Base-by-base conservation (phyloP, 1,284 basidiomycete genomes). In the Tilletia setariae region DNA sequence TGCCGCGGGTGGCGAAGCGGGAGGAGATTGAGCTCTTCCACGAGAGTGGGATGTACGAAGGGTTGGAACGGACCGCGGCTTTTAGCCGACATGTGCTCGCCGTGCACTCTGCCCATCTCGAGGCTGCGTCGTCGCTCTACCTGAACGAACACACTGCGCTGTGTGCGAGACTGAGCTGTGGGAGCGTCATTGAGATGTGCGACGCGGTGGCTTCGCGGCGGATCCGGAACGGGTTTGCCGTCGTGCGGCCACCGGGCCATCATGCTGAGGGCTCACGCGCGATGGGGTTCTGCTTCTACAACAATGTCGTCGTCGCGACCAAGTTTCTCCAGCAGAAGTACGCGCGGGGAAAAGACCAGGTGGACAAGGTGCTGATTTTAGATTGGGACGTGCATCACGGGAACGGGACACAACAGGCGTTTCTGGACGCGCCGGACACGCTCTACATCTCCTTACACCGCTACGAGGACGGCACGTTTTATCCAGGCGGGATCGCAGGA, bases 321-420 rank as follows among this genome's bases (percentile, higher is more conserved):
- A 78, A 76, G 23, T 80, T 71, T 69, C 69, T 85, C 0, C 75
- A 78, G 40, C 72, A 79, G 15, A 59, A 89, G 87, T 82, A 94
- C 91, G 43, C 87, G 89, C 35, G 89, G 70, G 79, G 86, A 53
- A 90, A 90, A 0, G 80, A 87, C 1, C 67, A 53, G 25, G 81
- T 84, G 65, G 70, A 78, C 80, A 91, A 88, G 78, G 89, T 98
- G 16, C 81, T 98, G 75, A 97, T 98, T 77, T 84, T 98, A 16
- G 95, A 98, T 81, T 99, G 96, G 93, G 95, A 98, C 83, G 93
- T 98, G 0, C 95, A 98, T 83, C 95, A 98, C 82, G 95, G 95
- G 0, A 99, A 99, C 80, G 96, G 96, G 3, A 98, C 95, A 0
- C 96, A 99, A 80, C 87, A 90, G 63, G 93, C 94, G 0, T 98